These are phyloP conservation scores for Chenopodium quinoa DNA, from an alignment of 148 eudicot species.

Conservation along the genomic window DNA sequence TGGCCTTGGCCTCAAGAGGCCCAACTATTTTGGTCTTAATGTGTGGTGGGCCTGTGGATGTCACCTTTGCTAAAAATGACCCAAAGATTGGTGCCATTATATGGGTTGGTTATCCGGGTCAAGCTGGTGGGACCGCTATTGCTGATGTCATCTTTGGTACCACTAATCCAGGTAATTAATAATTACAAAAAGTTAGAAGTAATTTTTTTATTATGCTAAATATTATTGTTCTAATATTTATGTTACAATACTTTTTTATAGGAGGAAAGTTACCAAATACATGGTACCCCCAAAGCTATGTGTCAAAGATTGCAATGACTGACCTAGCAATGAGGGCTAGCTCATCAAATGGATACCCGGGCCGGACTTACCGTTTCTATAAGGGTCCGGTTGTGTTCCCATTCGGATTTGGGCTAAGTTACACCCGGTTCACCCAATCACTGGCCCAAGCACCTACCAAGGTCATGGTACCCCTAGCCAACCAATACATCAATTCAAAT, in stretches of 20 bases:
- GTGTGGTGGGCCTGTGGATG: conserved; percentile 88
- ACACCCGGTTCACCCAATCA: conserved; percentile 53
- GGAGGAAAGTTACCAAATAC: conserved; percentile 73
- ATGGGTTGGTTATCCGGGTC: conserved; percentile 77
- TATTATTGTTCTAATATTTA: conserved; percentile 1
- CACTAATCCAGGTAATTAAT: conserved; percentile 49
- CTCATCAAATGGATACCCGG: conserved; percentile 50
- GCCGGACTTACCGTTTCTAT: conserved; percentile 60
- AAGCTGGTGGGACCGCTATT: conserved; percentile 54
- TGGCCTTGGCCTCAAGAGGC: conserved; percentile 69
- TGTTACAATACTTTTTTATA: conserved; percentile 36
- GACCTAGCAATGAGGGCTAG: conserved; percentile 46
- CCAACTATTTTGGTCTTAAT: conserved; percentile 66
- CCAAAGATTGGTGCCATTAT: conserved; percentile 41
- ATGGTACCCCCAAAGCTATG: conserved; percentile 73
- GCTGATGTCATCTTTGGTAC: conserved; percentile 57
- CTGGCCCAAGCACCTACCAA: conserved; percentile 47
- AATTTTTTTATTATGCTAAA: neutral
- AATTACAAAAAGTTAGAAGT: no score
- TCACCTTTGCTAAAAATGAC: conserved; percentile 58
- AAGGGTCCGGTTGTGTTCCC: conserved; percentile 52
- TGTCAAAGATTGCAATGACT: conserved; percentile 63
- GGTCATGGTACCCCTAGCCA: conserved; percentile 36
- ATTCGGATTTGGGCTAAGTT: conserved; percentile 66
- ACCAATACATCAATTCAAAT: conserved; percentile 30